Base-by-base conservation (phyloP, 2,329 filamentous ascomycete genomes). In the Epichloe sibirici region DNA sequence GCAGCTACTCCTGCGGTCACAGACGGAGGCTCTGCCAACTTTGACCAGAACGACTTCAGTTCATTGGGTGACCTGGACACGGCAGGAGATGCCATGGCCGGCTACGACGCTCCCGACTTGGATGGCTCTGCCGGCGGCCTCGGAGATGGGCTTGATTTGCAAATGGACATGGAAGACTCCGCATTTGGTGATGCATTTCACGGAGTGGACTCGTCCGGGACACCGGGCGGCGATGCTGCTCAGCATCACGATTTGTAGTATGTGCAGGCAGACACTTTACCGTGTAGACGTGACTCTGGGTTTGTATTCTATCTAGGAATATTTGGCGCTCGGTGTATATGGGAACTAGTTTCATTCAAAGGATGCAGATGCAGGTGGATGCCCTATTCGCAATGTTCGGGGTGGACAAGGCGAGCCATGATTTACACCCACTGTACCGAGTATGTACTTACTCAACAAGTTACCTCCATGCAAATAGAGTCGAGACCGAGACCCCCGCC, bases 121-220 rank as follows among this genome's bases (percentile, higher is more conserved):
- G 73, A 74, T 42, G 66, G 63, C 4, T 65, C 61, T 1, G 69
- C 65, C 2, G 73, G 70, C 4, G 75, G 73, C 34, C 66, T 79
- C 4, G 78, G 72, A 23, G 78, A 80, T 43, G 79, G 77, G 8
- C 66, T 79, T n/a, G 76, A 78, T 63, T 66, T 83, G 49, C 75
- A 78, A 59, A 77, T 83, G 71, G 85, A 84, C 57, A 78, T 89
- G 72, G 85, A 88, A 46, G 85, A 90, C 62, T 88, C 84, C 38
- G 88, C 86, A 1, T 93, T 93, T 70, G 88, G 86, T 3, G 86
- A 93, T 60, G 88, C 88, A 0, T 88, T 91, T 68, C 86, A 90
- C 60, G 80, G 78, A 4, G 77, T 82, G 12, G 75, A 73, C 21
- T 60, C 63, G 43, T 64, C 63, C 9, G 66, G 61, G 50, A 73